A percentile compares a stretch with the other conserved stretches of the same genome.
Evolutionary conservation across 495 filamentous ascomycete genomes (phyloP).

Genomic region (Talaromyces ruber): DNA sequence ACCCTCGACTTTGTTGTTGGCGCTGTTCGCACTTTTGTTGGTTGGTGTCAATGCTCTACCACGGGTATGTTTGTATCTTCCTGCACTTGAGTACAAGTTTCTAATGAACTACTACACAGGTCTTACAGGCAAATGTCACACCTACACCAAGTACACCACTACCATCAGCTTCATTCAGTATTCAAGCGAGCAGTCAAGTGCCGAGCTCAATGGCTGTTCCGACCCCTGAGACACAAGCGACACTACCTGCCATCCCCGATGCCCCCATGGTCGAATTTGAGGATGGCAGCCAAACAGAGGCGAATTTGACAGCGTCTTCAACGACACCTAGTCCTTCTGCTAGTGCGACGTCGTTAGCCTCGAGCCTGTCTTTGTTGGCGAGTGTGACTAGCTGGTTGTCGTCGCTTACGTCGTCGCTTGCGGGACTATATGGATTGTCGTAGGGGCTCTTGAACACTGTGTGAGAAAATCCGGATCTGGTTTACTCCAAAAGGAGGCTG

Average conservation of each 20-base stretch:
- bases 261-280: not conserved
- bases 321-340: not conserved
- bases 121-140: not conserved
- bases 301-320: not conserved
- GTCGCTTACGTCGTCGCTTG: not conserved
- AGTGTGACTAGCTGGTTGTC: not conserved
- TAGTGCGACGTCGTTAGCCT: not conserved
- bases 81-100: not conserved
- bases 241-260: not conserved
- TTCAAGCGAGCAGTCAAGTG: not conserved
- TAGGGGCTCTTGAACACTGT: not conserved
- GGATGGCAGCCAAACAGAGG: not conserved
- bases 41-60: constrained; percentile 1
- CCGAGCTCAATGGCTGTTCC: not conserved
- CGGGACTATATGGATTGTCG: not conserved
- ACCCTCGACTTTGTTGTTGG: not conserved
- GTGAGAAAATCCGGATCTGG: not conserved
- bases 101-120: not conserved
- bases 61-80: not conserved
- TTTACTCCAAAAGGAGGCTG: not conserved
- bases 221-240: not conserved
- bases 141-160: not conserved
- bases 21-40: not conserved
- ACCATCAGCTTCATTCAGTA: not conserved
- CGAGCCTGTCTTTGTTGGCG: not conserved